Evolutionary conservation across 129 eudicot species (phyloP).

Genomic region (Logfia minima): DNA sequence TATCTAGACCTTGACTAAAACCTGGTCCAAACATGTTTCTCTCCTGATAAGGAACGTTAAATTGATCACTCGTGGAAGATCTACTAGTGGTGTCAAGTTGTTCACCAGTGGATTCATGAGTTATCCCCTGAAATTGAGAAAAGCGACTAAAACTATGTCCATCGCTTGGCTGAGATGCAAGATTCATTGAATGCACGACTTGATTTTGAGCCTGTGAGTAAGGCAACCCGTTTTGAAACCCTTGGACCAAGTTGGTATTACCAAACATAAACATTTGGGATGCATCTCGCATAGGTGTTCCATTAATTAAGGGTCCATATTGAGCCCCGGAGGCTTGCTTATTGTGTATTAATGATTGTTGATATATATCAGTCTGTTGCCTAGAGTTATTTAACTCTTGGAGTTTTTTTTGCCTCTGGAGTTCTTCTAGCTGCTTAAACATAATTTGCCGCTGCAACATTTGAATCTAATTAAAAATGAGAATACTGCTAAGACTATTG

Average conservation of each 20-base stretch:
- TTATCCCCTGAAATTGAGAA: constrained; percentile 49
- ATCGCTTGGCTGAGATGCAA: constrained; percentile 46
- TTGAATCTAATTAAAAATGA: constrained; percentile 44
- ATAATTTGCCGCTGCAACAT: constrained; percentile 84
- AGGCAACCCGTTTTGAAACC: constrained; percentile 46
- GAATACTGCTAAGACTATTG: constrained; percentile 37
- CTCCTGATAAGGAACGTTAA: constrained; percentile 39
- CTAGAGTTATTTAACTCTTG: constrained; percentile 52
- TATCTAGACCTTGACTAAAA: constrained; percentile 35
- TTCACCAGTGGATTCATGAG: constrained; percentile 43
- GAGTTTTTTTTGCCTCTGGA: constrained; percentile 71
- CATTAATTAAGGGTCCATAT: constrained; percentile 47
- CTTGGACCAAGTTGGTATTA: constrained; percentile 47
- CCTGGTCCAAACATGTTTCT: constrained; percentile 51
- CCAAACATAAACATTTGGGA: constrained; percentile 57
- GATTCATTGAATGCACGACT: constrained; percentile 32
- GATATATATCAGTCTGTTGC: constrained; percentile 56
- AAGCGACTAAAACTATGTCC: constrained; percentile 44
- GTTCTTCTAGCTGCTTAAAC: constrained; percentile 74
- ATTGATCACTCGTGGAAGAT: constrained; percentile 36
- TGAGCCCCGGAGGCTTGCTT: constrained; percentile 49
- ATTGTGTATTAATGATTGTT: constrained; percentile 43
- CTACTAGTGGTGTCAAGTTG: constrained; percentile 30
- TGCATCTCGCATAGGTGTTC: constrained; percentile 52
- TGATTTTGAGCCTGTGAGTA: constrained; percentile 55